Conservation (phyloP, 2,329 filamentous ascomycete species). For the Aureobasidium sp. region DNA sequence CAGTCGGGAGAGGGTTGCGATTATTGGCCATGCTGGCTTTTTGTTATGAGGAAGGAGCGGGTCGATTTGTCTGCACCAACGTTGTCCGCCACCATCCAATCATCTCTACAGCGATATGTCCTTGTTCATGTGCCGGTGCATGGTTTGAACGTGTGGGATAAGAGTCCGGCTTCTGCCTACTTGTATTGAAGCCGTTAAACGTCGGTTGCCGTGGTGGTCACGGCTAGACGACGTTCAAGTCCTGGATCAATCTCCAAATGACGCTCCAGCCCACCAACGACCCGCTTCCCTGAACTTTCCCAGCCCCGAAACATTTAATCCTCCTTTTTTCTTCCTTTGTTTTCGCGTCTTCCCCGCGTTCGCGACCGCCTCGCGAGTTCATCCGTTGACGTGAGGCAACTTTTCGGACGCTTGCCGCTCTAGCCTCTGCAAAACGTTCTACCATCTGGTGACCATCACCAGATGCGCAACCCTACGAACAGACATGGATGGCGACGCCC, state of each 20-base stretch:
- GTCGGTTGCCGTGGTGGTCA: conserved; percentile 2
- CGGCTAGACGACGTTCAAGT: background rate
- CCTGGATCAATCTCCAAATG: conserved; percentile 8
- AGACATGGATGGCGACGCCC: conserved; percentile 11
- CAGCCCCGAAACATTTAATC: background rate
- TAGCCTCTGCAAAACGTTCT: background rate
- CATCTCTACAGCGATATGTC: background rate
- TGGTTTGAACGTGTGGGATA: background rate
- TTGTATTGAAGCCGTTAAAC: background rate
- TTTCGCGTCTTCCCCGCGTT: background rate
- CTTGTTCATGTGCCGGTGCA: background rate
- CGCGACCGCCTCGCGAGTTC: background rate
- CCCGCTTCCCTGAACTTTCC: background rate
- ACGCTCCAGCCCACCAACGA: background rate
- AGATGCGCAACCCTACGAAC: background rate
- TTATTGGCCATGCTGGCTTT: background rate
- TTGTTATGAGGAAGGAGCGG: background rate
- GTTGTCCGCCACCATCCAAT: background rate
- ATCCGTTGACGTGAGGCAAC: background rate
- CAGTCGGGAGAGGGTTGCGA: background rate
- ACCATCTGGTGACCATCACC: conserved; percentile 11
- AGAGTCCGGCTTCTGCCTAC: background rate
- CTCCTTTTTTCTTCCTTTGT: background rate
- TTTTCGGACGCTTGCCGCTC: background rate
- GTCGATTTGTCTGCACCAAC: conserved; percentile 10